Evolutionary conservation across 2,329 filamentous ascomycete genomes (phyloP).

Genomic region (Colletotrichum endophyticum): DNA sequence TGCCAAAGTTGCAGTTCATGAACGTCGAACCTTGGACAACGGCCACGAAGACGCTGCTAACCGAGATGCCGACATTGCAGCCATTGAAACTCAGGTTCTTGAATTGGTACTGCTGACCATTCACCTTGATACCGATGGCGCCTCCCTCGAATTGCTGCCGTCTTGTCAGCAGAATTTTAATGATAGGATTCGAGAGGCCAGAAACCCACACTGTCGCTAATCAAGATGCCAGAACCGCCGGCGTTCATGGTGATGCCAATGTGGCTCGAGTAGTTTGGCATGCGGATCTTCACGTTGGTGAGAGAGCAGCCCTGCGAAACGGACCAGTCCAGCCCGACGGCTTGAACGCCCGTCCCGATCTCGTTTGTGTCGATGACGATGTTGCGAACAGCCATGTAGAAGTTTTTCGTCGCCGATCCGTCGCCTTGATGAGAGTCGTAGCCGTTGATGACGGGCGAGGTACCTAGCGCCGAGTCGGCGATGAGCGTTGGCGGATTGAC

Average conservation of each 20-base stretch:
- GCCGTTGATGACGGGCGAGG: slow-evolving; percentile 23
- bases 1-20: slow-evolving; percentile 30
- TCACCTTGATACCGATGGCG: slow-evolving; percentile 31
- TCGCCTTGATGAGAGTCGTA: slow-evolving; percentile 30
- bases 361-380: slow-evolving; percentile 31
- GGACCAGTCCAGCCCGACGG: slow-evolving; percentile 32
- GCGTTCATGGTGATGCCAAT: slow-evolving; percentile 38
- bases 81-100: slow-evolving; percentile 35
- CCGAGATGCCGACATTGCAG: slow-evolving; percentile 31
- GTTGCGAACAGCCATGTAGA: slow-evolving; percentile 37
- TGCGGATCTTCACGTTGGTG: slow-evolving; percentile 33
- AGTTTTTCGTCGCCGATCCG: slow-evolving; percentile 33
- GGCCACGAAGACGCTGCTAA: slow-evolving; percentile 29
- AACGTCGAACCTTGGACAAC: slow-evolving; percentile 32
- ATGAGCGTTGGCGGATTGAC: slow-evolving; percentile 30
- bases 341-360: slow-evolving; percentile 21
- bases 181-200: no score
- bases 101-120: slow-evolving; percentile 38
- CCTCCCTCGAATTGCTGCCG: slow-evolving; percentile 33
- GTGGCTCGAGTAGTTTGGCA: slow-evolving; percentile 37
- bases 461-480: slow-evolving; percentile 22
- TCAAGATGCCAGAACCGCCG: slow-evolving; percentile 34
- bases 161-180: background rate
- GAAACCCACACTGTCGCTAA: slow-evolving; percentile 28
- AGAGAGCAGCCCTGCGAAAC: slow-evolving; percentile 34